Evolutionary conservation across 164 flowering plant species (phyloP).

Genomic region (Chloranthus sessilifolius): DNA sequence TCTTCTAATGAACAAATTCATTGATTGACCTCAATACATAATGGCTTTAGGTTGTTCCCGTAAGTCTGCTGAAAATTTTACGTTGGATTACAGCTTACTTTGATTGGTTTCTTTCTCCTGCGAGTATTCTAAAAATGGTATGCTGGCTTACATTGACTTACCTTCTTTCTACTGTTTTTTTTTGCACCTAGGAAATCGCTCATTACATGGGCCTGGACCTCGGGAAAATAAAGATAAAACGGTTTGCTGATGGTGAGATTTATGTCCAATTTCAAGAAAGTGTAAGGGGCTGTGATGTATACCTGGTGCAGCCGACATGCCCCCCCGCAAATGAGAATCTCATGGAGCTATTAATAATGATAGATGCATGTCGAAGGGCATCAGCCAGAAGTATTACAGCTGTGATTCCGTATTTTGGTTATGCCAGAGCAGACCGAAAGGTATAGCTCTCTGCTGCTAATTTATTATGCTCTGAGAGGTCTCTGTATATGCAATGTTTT

Average conservation of each 20-base stretch:
- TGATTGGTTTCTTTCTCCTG: no score
- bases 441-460: conserved; percentile 20
- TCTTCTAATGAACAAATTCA: no score
- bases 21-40: no score
- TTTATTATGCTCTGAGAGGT: neutral
- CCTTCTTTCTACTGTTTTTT: conserved; percentile 3
- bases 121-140: no score
- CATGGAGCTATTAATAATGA: conserved; percentile 83
- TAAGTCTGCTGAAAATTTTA: no score
- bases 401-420: conserved; percentile 95
- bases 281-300: conserved; percentile 90
- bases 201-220: conserved; percentile 82
- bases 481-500: no score
- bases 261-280: conserved; percentile 89
- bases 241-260: conserved; percentile 86
- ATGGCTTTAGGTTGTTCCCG: no score
- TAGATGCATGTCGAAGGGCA: conserved; percentile 91
- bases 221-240: conserved; percentile 64
- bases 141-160: neutral
- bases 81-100: no score
- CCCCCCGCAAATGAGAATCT: conserved; percentile 92
- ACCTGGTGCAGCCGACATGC: conserved; percentile 84
- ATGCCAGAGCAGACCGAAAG: conserved; percentile 95
- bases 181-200: conserved; percentile 61
- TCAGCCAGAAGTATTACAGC: conserved; percentile 88